Conservation (phyloP, 352 stramenopile species). For the Pythium phragmiticola region DNA sequence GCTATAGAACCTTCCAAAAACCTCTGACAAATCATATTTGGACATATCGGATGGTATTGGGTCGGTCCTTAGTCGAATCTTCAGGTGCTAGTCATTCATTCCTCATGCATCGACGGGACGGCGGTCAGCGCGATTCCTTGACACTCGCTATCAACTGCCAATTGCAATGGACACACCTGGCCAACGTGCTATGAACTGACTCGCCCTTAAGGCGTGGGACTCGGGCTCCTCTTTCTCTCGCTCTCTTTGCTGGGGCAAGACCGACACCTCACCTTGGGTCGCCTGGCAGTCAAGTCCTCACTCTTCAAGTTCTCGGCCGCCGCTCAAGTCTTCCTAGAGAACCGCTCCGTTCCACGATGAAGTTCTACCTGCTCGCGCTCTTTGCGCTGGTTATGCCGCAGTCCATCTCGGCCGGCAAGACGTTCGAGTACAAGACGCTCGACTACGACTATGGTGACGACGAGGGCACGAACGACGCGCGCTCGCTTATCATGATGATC, state of each 20-base stretch:
- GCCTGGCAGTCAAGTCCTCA: slow-evolving; percentile 4
- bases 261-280: background rate
- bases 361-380: slow-evolving; percentile 34
- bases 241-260: too few species aligned
- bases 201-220: too few species aligned
- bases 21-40: background rate
- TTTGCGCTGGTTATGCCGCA: slow-evolving; percentile 29
- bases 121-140: background rate
- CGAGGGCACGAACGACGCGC: slow-evolving; percentile 38
- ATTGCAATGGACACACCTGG: background rate
- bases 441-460: slow-evolving; percentile 63
- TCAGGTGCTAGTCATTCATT: background rate
- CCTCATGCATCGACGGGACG: slow-evolving; percentile 3
- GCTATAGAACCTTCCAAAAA: background rate
- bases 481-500: slow-evolving; percentile 77
- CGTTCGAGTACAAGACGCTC: slow-evolving; percentile 63
- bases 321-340: slow-evolving; percentile 13
- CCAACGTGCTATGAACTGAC: too few species aligned
- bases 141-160: background rate
- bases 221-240: too few species aligned
- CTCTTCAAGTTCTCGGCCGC: slow-evolving; percentile 21
- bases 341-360: slow-evolving; percentile 26
- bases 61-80: slow-evolving; percentile 14
- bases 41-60: background rate
- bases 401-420: slow-evolving; percentile 24